Evolutionary conservation across 768 basidiomycete genomes (phyloP).

Genomic region (Boletellus ananas): DNA sequence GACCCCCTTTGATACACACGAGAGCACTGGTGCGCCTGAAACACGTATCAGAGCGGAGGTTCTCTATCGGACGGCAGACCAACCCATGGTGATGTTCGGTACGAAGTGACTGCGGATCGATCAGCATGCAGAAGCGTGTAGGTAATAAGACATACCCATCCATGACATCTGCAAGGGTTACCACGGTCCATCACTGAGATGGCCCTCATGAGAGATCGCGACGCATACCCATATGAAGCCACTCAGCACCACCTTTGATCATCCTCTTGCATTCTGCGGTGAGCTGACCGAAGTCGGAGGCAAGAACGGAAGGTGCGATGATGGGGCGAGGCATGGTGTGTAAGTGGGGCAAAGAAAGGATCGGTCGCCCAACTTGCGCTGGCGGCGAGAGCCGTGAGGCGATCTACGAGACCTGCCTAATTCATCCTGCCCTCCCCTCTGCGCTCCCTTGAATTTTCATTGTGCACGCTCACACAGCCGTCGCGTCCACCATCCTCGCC

Average conservation of each 20-base stretch:
- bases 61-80: conserved; percentile 17
- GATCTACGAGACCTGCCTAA: conserved; percentile 28
- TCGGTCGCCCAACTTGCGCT: neutral
- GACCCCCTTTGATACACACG: conserved; percentile 79
- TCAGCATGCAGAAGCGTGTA: neutral
- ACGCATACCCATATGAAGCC: conserved; percentile 90
- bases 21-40: conserved; percentile 81
- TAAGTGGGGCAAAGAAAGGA: conserved; percentile 7
- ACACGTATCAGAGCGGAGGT: conserved; percentile 10
- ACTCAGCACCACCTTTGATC: conserved; percentile 93
- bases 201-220: conserved; percentile 3
- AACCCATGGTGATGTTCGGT: conserved; percentile 97
- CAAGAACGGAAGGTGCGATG: conserved; percentile 95
- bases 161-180: conserved; percentile 75
- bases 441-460: no score
- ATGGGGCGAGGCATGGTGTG: conserved; percentile 77
- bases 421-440: no score
- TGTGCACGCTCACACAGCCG: no score
- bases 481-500: no score
- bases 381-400: neutral
- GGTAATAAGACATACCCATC: conserved; percentile 63
- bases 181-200: conserved; percentile 10
- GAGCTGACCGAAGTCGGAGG: conserved; percentile 94
- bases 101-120: conserved; percentile 80
- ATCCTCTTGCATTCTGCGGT: conserved; percentile 94